These are phyloP conservation scores for Margaritispora aquatica DNA, from an alignment of 495 filamentous ascomycete species.

Conservation along the genomic window DNA sequence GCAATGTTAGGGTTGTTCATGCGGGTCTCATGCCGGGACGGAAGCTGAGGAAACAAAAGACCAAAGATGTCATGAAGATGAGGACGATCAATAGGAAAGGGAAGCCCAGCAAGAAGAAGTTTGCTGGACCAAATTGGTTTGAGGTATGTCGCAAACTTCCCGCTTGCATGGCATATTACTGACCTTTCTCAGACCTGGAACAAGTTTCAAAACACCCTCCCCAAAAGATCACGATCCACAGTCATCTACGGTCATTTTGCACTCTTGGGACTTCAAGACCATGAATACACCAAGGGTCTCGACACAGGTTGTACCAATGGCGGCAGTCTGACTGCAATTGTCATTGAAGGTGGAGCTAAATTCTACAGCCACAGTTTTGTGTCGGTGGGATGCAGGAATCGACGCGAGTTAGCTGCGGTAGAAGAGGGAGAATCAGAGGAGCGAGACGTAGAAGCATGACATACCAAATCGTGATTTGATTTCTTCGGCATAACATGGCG, in stretches of 20 bases:
- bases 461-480: too few species aligned
- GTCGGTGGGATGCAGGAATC: slow-evolving; percentile 23
- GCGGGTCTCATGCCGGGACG: slow-evolving; percentile 75
- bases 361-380: slow-evolving; percentile 20
- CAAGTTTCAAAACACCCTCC: slow-evolving; percentile 38
- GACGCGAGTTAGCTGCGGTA: slow-evolving; percentile 10
- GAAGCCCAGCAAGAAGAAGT: slow-evolving; percentile 48
- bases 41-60: slow-evolving; percentile 65
- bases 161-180: background rate
- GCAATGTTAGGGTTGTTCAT: slow-evolving; percentile 69
- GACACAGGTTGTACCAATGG: slow-evolving; percentile 78
- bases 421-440: too few species aligned
- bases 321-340: slow-evolving; percentile 65
- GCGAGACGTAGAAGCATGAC: too few species aligned
- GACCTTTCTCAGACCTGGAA: slow-evolving; percentile 45
- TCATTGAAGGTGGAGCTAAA: slow-evolving; percentile 46
- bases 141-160: slow-evolving; percentile 40
- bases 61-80: slow-evolving; percentile 86
- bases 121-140: slow-evolving; percentile 62
- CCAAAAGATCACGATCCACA: slow-evolving; percentile 32
- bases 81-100: slow-evolving; percentile 62
- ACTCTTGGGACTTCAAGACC: slow-evolving; percentile 57
- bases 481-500: too few species aligned
- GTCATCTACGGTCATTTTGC: slow-evolving; percentile 87
- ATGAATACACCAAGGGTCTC: slow-evolving; percentile 72